phyloP scores from a whole-genome alignment of 192 early-diverging fungal species.

The Entomortierella parvispora region DNA sequence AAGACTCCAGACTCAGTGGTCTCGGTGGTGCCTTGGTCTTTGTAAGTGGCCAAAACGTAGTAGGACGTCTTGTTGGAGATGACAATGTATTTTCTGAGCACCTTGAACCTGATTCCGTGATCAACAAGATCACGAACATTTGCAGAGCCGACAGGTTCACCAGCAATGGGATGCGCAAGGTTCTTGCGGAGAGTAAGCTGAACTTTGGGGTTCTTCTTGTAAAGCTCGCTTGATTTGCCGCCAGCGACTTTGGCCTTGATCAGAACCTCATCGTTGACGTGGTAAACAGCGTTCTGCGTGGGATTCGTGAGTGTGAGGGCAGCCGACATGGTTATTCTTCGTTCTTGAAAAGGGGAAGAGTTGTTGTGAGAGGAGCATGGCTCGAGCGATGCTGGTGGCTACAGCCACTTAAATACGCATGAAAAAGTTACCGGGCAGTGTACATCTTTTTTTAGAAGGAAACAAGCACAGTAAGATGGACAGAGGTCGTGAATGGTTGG shows the following conservation, averaged over 20 bases:
- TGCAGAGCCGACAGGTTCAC: background rate
- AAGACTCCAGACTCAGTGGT: no score
- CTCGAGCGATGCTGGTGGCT: no score
- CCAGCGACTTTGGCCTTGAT: background rate
- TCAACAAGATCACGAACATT: background rate
- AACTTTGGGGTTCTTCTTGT: slow-evolving; percentile 1
- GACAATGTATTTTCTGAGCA: background rate
- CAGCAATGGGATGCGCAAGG: background rate
- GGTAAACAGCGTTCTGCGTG: background rate
- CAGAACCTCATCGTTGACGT: background rate
- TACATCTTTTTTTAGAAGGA: no score
- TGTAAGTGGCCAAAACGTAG: no score
- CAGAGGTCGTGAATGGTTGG: no score
- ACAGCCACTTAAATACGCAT: no score
- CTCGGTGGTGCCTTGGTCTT: no score
- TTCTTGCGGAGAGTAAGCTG: background rate
- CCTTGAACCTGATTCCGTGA: background rate
- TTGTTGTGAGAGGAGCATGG: no score
- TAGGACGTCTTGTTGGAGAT: background rate
- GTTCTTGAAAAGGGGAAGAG: background rate
- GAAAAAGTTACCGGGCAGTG: no score
- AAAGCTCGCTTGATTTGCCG: background rate
- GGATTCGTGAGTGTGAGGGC: background rate
- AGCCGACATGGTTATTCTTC: background rate
- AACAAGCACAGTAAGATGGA: no score